Conservation (phyloP, 1,139 yeast species). For the Saccharomycopsis hybrid region DNA sequence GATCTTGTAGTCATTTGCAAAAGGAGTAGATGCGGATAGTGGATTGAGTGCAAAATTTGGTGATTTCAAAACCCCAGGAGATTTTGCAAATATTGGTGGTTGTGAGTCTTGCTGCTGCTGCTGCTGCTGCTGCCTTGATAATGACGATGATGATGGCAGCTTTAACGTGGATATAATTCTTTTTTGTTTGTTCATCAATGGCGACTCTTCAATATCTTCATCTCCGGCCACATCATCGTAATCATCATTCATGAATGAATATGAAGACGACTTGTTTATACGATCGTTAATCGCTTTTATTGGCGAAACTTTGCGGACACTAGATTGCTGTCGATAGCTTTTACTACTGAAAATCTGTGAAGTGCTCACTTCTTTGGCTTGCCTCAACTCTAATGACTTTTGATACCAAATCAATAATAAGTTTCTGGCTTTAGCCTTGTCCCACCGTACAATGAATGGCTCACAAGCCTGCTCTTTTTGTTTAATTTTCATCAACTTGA, state of each 20-base stretch:
- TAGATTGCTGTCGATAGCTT: neutral
- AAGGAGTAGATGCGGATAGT: slow-evolving; percentile 13
- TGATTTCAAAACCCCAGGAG: too few species aligned
- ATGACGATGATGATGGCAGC: neutral
- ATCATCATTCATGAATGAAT: neutral
- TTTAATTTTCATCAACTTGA: slow-evolving; percentile 14
- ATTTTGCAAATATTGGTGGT: too few species aligned
- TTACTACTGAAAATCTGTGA: neutral
- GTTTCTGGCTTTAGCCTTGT: slow-evolving; percentile 10
- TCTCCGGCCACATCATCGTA: neutral
- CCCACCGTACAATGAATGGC: slow-evolving; percentile 12
- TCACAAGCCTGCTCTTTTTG: slow-evolving; percentile 12
- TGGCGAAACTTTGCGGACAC: slow-evolving; percentile 10
- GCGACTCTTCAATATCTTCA: slow-evolving; percentile 13
- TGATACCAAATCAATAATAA: slow-evolving; percentile 15
- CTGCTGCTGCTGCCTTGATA: too few species aligned
- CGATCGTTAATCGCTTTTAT: slow-evolving; percentile 14
- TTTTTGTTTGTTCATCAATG: slow-evolving; percentile 17
- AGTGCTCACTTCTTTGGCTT: neutral
- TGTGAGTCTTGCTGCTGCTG: too few species aligned
- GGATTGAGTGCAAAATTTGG: too few species aligned
- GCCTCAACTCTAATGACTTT: neutral
- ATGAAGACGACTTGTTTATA: neutral
- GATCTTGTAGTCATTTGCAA: neutral
- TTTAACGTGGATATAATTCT: slow-evolving; percentile 1